A percentile compares a stretch with the other conserved stretches of the same genome.
These are phyloP conservation scores for Syzygium aromaticum DNA, from an alignment of 345 rosid species.

Conservation along the genomic window DNA sequence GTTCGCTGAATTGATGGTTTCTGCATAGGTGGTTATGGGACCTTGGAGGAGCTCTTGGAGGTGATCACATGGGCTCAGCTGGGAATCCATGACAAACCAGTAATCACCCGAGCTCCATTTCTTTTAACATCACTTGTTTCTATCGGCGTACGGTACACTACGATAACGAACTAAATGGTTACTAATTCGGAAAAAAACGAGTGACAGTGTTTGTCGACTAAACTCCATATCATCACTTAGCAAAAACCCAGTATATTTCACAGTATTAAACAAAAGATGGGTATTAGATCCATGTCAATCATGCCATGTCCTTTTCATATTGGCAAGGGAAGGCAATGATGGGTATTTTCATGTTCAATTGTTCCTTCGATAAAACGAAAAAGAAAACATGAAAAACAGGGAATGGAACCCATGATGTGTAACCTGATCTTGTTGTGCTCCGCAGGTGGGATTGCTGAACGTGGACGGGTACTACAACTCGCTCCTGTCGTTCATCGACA, in stretches of 20 bases:
- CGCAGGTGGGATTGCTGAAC: constrained; percentile 68
- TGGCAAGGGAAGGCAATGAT: not conserved
- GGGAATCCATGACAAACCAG: constrained; percentile 52
- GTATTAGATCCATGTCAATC: not conserved
- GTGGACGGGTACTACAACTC: constrained; percentile 79
- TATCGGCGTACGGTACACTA: not conserved
- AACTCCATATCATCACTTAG: not conserved
- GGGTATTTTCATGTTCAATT: not conserved
- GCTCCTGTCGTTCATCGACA: constrained; percentile 67
- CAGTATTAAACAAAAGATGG: not conserved
- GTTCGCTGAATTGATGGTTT: not conserved
- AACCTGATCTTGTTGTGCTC: not conserved
- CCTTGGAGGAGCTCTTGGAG: constrained; percentile 44
- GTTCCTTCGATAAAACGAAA: not conserved
- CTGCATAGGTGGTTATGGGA: constrained; percentile 36
- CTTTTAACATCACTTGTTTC: not conserved
- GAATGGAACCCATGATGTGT: not conserved
- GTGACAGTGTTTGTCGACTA: not conserved
- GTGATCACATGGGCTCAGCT: constrained; percentile 50
- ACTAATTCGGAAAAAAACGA: not conserved
- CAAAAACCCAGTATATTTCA: not conserved
- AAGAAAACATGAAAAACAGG: not conserved
- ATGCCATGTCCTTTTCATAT: not conserved
- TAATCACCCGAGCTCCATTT: not conserved
- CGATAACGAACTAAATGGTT: no score